Evolutionary conservation across 2,329 filamentous ascomycete species (phyloP), one percentile per base, ranked within the genome.

Genomic region (Parastagonospora nodorum): DNA sequence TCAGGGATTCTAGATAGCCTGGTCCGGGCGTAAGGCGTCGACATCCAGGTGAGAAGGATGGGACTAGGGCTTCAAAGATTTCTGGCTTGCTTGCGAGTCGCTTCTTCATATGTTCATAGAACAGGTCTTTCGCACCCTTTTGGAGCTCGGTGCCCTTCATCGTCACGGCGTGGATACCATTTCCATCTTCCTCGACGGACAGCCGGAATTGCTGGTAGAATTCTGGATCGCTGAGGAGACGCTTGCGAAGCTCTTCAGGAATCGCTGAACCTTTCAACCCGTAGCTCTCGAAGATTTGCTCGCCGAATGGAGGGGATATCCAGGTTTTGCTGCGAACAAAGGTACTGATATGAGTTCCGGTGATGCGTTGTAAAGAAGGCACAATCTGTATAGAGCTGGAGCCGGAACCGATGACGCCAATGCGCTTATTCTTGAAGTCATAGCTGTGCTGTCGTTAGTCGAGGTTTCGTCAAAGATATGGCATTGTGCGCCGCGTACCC

Each of bases 1-100:
- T 66, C 6, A 80, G 63, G 2, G 80, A 77, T 58, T 82, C 78
- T 8, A 83, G 74, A 57, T 80, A 83, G 0, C 80, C 79, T 19
- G 77, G 77, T 0, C 80, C 80, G 0, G 80, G 81, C 0, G 80
- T 81, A 14, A 80, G 57, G 2, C 80, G 71, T 8, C 79, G 70
- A 48, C 80, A 82, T 1, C 79, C 79, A 6, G 74, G 74, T 0
- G 75, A 68, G 52, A 78, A 80, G 4, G 61, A 63, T 0, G 78
- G 78, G 12, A 76, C 66, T 2, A 80, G 61, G 31, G 68, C 64
- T 12, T 76, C 70, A 51, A 73, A 74, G 44, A 77, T 74, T 9
- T 78, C 67, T 0, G 75, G 75, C 16, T 68, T 67, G 45, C 59
- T 64, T 35, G 61, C 60, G 5, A 79, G 60, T 8, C 73, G 57